phyloP scores from a whole-genome alignment of 306 rosid genomes.

The Astragalus membranaceus region DNA sequence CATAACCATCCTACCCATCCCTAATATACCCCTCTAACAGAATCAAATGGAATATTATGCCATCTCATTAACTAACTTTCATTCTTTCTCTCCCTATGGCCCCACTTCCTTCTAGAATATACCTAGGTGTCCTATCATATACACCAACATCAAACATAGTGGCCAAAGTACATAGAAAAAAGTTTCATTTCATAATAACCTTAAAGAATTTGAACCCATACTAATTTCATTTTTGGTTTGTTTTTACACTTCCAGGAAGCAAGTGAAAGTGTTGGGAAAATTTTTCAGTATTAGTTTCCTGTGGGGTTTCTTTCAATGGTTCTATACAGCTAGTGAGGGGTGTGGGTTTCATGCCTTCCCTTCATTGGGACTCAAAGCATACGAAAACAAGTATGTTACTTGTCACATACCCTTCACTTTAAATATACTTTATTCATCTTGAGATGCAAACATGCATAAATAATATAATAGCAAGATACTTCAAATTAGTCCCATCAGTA shows the following conservation, averaged over 20 bases:
- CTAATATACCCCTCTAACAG: too few species aligned
- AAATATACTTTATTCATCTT: neutral
- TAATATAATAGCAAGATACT: neutral
- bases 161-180: too few species aligned
- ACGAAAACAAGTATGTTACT: slow-evolving; percentile 24
- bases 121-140: too few species aligned
- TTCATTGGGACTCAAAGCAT: slow-evolving; percentile 46
- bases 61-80: too few species aligned
- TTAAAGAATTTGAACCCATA: neutral
- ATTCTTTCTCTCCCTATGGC: too few species aligned
- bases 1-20: neutral
- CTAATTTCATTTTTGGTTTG: neutral
- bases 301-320: slow-evolving; percentile 57
- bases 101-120: too few species aligned
- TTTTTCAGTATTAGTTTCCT: slow-evolving; percentile 43
- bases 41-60: too few species aligned
- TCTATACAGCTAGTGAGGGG: slow-evolving; percentile 37
- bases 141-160: too few species aligned
- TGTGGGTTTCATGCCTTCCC: slow-evolving; percentile 48
- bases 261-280: slow-evolving; percentile 43
- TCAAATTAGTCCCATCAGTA: neutral
- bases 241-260: slow-evolving; percentile 38
- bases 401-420: slow-evolving; percentile 2
- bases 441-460: slow-evolving; percentile 1
- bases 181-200: too few species aligned